phyloP scores from a whole-genome alignment of 208 protist species.

The Vickermania ingenoplastis region DNA sequence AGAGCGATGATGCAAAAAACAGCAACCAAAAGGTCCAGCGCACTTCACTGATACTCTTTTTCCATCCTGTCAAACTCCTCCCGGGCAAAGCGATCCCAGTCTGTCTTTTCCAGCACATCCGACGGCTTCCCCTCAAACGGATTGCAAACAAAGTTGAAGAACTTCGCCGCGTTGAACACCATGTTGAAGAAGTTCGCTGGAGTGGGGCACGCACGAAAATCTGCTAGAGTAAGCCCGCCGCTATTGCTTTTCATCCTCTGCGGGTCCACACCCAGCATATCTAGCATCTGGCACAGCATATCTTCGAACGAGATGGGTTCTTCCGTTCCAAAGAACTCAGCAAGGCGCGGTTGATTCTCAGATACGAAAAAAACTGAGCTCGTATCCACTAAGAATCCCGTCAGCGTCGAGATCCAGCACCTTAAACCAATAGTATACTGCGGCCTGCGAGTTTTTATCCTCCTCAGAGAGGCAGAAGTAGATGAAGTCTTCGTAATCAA shows the following conservation, averaged over 20 bases:
- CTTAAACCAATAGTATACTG: constrained; percentile 95
- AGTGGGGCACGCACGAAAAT: constrained; percentile 84
- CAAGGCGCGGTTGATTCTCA: constrained; percentile 88
- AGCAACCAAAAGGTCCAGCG: not conserved
- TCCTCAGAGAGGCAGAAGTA: constrained; percentile 95
- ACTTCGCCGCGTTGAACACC: constrained; percentile 93
- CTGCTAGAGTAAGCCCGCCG: constrained; percentile 74
- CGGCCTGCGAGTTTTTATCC: constrained; percentile 89
- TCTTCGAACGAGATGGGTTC: constrained; percentile 44
- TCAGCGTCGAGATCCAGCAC: constrained; percentile 90
- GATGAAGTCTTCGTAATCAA: constrained; percentile 94
- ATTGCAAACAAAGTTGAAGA: constrained; percentile 91
- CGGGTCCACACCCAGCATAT: constrained; percentile 82
- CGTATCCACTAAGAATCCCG: constrained; percentile 89
- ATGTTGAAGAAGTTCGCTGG: constrained; percentile 92
- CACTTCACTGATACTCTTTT: too few species aligned
- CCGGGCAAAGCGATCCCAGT: constrained; percentile 92
- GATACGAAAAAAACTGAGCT: constrained; percentile 90
- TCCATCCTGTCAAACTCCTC: constrained; percentile 88
- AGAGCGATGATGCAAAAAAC: not conserved
- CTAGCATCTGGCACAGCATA: constrained; percentile 93
- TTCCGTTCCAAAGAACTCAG: constrained; percentile 36
- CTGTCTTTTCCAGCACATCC: constrained; percentile 64
- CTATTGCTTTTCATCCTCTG: constrained; percentile 17
- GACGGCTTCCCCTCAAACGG: constrained; percentile 76